Conservation (phyloP, 306 rosid species). For the Citrullus mucosospermus region DNA sequence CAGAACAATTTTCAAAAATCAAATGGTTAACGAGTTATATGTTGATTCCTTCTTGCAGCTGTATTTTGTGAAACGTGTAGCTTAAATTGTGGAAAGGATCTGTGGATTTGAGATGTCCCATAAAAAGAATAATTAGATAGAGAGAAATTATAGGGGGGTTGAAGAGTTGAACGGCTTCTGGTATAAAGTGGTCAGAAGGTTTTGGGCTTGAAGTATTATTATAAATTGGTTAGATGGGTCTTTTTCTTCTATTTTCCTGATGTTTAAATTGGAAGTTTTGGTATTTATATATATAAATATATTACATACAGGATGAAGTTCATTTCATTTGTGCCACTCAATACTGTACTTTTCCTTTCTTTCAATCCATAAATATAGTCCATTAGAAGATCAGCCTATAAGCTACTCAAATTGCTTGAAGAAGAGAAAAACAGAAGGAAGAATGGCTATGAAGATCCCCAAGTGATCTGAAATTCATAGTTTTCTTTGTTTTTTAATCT, state of each 20-base stretch:
- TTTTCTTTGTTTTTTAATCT: too few species aligned
- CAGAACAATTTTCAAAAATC: too few species aligned
- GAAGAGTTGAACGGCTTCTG: conserved; percentile 1
- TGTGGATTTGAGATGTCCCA: not conserved
- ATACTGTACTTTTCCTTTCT: not conserved
- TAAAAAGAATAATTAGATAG: not conserved
- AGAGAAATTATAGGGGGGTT: not conserved
- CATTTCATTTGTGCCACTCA: not conserved
- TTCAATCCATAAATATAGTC: not conserved
- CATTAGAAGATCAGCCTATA: not conserved
- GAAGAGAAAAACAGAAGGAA: not conserved
- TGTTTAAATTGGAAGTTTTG: not conserved
- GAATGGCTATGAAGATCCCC: not conserved
- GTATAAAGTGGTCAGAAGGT: not conserved
- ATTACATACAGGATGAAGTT: not conserved
- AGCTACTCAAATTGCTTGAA: not conserved
- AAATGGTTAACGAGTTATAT: not conserved
- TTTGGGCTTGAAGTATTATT: not conserved
- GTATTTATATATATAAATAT: not conserved
- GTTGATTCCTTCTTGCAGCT: conserved; percentile 12
- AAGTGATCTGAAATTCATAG: not conserved
- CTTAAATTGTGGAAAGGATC: not conserved
- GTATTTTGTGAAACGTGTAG: conserved; percentile 19
- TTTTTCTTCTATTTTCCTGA: not conserved
- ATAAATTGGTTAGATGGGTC: not conserved